These are phyloP conservation scores for Termitomyces sp. DNA, from an alignment of 768 basidiomycete species.

Conservation along the genomic window DNA sequence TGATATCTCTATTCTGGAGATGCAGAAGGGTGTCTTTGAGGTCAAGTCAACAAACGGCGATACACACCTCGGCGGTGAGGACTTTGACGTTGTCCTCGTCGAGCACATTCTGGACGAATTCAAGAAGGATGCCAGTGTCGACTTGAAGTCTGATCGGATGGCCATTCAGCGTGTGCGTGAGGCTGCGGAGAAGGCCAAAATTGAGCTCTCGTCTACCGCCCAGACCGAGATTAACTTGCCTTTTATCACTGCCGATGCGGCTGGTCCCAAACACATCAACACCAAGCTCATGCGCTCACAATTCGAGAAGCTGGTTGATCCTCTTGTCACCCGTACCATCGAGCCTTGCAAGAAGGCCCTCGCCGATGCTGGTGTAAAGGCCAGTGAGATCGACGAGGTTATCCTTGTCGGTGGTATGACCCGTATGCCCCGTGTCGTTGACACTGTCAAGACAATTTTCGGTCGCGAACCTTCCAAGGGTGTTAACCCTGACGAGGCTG, in stretches of 20 bases:
- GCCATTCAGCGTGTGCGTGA: constrained; percentile 99
- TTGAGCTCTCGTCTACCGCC: constrained; percentile 89
- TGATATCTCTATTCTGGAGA: constrained; percentile 99
- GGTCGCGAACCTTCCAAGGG: constrained; percentile 97
- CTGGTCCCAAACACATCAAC: constrained; percentile 98
- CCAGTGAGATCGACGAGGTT: constrained; percentile 92
- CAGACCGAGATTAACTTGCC: constrained; percentile 98
- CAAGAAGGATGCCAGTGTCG: constrained; percentile 88
- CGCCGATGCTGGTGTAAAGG: constrained; percentile 88
- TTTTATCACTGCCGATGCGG: constrained; percentile 95
- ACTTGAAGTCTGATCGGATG: constrained; percentile 85
- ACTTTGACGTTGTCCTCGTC: constrained; percentile 91
- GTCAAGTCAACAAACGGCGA: constrained; percentile 99
- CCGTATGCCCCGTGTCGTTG: constrained; percentile 93
- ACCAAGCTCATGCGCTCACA: constrained; percentile 81
- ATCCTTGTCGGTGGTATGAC: constrained; percentile 99
- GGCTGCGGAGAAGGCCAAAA: constrained; percentile 99
- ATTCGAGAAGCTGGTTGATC: constrained; percentile 82
- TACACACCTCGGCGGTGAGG: constrained; percentile 95
- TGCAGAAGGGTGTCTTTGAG: constrained; percentile 99
- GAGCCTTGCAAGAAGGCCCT: constrained; percentile 98
- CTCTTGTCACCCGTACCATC: constrained; percentile 83
- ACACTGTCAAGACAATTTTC: constrained; percentile 92
- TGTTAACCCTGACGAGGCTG: constrained; percentile 99
- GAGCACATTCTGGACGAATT: constrained; percentile 85